Base-by-base conservation (phyloP, 257 asterid genomes). In the Lavandula angustifolia region DNA sequence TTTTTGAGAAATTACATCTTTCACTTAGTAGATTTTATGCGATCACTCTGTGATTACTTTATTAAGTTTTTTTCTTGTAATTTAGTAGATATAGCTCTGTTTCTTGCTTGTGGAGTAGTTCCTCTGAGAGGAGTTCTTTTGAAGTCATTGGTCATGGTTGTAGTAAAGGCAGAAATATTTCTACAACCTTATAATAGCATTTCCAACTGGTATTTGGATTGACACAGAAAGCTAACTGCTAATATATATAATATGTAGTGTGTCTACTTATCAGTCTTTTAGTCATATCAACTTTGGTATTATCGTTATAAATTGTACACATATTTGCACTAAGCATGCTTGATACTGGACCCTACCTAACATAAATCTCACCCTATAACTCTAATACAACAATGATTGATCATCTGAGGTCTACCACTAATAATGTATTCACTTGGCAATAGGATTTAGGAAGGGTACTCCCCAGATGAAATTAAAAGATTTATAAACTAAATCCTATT, bases 151-250 rank as follows among this genome's bases (percentile, higher is more conserved):
- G 43, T 31, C 58, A 13, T 12, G 32, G 13, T 46, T 8, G 4
- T 16, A 14, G 27, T 54, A 14, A 54, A 40, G 41, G 32, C 35
- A 18, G 13, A 54, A 66, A 2, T 10, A 4, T 34, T 12, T 17
- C 7, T 14, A 27, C 65, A 60, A 17, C 46, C 59, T 43, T 60
- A 34, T 37, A 54, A 34, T 37, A 66, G 64, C 35, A 65, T 3
- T 42, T 10, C 48, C 48, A 51, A 60, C 60, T 68, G 46, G 51
- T 58, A 6, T 47, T 59, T 47, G 46, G 44, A 57, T 38, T 35
- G 14, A n/a, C 27, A 29, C 29, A 60, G 62, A 60, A 50, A 50
- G 38, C 16, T 7, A 14, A 58, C n/a, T n/a, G n/a, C n/a, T n/a
- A n/a, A 14, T 38, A 38, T 69, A 32, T 51, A 41, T 48, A 29